A percentile compares a stretch with the other conserved stretches of the same genome.
Conservation (phyloP, 139 green algal genomes). For the Yamagishiella unicocca region DNA sequence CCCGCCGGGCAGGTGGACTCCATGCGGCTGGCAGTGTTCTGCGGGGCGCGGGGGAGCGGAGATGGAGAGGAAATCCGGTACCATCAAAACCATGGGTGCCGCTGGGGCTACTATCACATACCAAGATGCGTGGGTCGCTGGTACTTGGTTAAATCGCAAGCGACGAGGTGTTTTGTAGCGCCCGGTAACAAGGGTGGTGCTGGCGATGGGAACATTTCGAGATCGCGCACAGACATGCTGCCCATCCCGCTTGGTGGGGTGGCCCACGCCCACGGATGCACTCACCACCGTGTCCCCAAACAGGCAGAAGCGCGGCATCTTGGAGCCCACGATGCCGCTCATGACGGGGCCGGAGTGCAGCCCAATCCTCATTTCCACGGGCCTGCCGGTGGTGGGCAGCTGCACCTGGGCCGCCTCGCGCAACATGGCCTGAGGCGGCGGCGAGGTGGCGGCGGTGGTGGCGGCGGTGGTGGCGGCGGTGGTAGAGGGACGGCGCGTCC, state of each 20-base stretch:
- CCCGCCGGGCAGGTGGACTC: constrained; percentile 57
- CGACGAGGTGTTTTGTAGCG: too few relatives aligned
- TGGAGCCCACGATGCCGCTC: constrained; percentile 10
- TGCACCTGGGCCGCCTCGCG: constrained; percentile 12
- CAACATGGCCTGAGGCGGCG: constrained; percentile 27
- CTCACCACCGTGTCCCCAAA: constrained; percentile 54
- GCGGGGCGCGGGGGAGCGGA: neutral
- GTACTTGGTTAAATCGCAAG: too few relatives aligned
- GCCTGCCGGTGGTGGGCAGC: constrained; percentile 13
- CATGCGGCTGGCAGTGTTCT: constrained; percentile 54
- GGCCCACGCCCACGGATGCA: too few relatives aligned
- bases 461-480: neutral
- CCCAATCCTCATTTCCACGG: constrained; percentile 11
- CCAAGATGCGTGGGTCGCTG: too few relatives aligned
- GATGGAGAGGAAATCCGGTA: too few relatives aligned
- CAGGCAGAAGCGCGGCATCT: constrained; percentile 46
- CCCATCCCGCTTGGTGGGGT: too few relatives aligned
- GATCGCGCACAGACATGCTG: too few relatives aligned
- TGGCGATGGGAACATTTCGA: too few relatives aligned
- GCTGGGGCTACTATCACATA: too few relatives aligned
- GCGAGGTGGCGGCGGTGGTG: neutral
- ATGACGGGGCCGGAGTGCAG: too few relatives aligned
- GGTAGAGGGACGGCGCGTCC: neutral
- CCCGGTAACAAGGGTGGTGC: too few relatives aligned
- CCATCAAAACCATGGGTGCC: too few relatives aligned